Evolutionary conservation across 2,329 filamentous ascomycete genomes (phyloP).

Genomic region (Ophiognomonia clavigignenti-juglandacearum): DNA sequence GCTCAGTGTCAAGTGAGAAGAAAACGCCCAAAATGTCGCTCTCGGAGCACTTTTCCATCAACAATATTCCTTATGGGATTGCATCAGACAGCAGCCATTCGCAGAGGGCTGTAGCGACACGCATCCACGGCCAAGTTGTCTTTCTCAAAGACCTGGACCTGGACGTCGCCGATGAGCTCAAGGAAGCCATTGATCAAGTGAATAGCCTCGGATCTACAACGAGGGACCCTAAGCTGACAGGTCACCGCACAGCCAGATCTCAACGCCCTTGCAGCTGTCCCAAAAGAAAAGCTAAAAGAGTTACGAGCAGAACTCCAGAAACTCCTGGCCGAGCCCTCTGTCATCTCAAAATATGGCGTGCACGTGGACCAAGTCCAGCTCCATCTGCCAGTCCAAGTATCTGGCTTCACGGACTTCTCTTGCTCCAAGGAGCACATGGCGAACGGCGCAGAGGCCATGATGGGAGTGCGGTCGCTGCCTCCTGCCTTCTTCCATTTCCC

Average conservation of each 20-base stretch:
- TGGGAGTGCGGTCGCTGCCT: conserved; percentile 31
- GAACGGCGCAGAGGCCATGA: conserved; percentile 33
- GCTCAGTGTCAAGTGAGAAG: neutral
- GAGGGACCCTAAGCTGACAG: conserved; percentile 28
- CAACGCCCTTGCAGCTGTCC: conserved; percentile 19
- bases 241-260: conserved; percentile 32
- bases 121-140: conserved; percentile 44
- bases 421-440: conserved; percentile 47
- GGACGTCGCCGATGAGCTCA: conserved; percentile 27
- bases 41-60: conserved; percentile 41
- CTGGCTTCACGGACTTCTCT: conserved; percentile 55
- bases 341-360: conserved; percentile 21
- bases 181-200: conserved; percentile 47
- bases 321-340: conserved; percentile 14
- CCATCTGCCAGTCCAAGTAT: conserved; percentile 50
- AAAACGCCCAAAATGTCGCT: conserved; percentile 12
- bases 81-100: conserved; percentile 35
- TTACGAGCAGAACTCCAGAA: conserved; percentile 19
- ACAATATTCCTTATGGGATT: conserved; percentile 50
- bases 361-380: conserved; percentile 35
- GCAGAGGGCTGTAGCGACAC: conserved; percentile 41
- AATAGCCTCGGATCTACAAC: conserved; percentile 29
- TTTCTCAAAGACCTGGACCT: conserved; percentile 42
- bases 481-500: conserved; percentile 44
- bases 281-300: conserved; percentile 10